These are phyloP conservation scores for Blumeriella jaapii DNA, from an alignment of 2,329 filamentous ascomycete genomes.

Conservation along the genomic window DNA sequence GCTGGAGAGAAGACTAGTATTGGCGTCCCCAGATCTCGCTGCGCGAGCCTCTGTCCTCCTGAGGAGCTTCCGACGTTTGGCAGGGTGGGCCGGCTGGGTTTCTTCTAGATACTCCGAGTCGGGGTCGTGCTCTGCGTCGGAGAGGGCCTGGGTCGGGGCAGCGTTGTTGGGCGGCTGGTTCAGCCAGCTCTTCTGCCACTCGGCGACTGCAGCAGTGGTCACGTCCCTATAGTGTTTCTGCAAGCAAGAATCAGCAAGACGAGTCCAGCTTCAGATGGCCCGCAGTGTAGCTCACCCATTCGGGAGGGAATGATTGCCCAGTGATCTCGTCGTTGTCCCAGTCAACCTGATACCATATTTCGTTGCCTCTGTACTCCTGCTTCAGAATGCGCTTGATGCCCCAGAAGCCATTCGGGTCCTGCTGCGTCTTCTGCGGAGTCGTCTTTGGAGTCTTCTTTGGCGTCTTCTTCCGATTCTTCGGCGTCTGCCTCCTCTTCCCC, in stretches of 20 bases:
- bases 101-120: conserved; percentile 6
- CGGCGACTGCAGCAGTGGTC: background rate
- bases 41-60: background rate
- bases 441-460: background rate
- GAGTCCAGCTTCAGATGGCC: background rate
- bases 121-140: background rate
- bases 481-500: background rate
- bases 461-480: background rate
- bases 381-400: background rate
- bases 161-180: background rate
- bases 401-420: background rate
- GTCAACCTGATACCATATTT: conserved; percentile 37
- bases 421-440: too few relatives aligned
- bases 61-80: conserved; percentile 13
- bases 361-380: background rate
- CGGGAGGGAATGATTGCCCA: conserved; percentile 40
- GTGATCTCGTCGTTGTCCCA: conserved; percentile 43
- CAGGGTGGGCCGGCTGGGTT: conserved; percentile 13
- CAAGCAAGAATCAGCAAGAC: background rate
- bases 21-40: background rate
- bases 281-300: conserved; percentile 29
- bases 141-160: background rate
- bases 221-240: background rate
- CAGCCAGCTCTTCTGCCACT: conserved; percentile 6
- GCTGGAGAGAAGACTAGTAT: too few relatives aligned